Conservation (phyloP, 73 alveolate species). For the Breviolum minutum region DNA sequence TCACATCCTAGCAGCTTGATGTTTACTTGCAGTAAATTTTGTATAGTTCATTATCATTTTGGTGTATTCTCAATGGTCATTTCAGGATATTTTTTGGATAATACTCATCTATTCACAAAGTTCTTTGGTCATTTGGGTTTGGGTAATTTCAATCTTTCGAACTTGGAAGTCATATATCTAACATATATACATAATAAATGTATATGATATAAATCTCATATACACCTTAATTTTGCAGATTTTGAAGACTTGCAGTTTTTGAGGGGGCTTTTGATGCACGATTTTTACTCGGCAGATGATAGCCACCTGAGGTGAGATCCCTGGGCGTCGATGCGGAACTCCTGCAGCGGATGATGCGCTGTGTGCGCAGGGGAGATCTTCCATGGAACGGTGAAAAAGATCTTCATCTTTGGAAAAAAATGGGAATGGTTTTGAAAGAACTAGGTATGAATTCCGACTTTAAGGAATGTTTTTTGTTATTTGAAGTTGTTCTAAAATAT, state of each 20-base stretch:
- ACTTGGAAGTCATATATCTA: too few species aligned
- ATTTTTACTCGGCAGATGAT: neutral
- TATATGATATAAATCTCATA: too few species aligned
- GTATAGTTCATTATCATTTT: too few species aligned
- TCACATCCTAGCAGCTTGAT: too few species aligned
- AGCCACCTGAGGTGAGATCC: slow-evolving; percentile 8
- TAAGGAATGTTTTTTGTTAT: neutral
- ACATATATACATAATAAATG: too few species aligned
- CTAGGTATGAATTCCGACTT: neutral
- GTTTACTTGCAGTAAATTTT: too few species aligned
- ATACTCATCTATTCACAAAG: too few species aligned
- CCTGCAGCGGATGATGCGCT: slow-evolving; percentile 54
- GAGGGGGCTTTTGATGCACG: neutral
- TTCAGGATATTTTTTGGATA: neutral
- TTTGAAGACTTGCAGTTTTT: neutral
- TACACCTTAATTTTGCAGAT: neutral
- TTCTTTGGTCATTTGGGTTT: too few species aligned
- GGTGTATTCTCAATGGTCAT: too few species aligned
- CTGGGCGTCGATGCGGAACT: slow-evolving; percentile 52
- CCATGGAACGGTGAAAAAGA: neutral
- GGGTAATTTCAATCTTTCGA: too few species aligned
- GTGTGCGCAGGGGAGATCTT: neutral
- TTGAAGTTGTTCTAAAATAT: neutral
- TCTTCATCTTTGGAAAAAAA: neutral
- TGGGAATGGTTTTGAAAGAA: neutral